phyloP scores from a whole-genome alignment of 2,329 filamentous ascomycete species.

The Venturia asperata region DNA sequence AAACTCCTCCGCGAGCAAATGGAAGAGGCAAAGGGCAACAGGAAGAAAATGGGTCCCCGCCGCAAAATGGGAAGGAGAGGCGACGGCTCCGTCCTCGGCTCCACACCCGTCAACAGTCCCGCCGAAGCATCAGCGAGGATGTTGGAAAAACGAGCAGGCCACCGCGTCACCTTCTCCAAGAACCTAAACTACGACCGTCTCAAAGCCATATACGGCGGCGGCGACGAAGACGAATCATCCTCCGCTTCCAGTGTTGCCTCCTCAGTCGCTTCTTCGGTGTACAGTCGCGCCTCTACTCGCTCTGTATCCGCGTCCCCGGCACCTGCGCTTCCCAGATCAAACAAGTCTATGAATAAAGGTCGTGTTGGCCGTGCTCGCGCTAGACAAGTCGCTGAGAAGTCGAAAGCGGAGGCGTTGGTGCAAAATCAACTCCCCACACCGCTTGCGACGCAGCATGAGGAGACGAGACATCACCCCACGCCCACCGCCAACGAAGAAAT shows the following conservation, averaged over 20 bases:
- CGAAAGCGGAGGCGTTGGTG: background rate
- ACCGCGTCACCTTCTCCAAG: slow-evolving; percentile 34
- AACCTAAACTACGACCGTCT: slow-evolving; percentile 43
- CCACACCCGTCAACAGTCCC: slow-evolving; percentile 32
- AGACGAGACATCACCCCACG: background rate
- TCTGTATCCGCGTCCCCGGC: background rate
- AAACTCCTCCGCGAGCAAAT: slow-evolving; percentile 70
- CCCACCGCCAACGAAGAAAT: background rate
- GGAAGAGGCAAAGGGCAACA: slow-evolving; percentile 47
- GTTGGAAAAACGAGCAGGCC: slow-evolving; percentile 36
- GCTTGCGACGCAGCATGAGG: background rate
- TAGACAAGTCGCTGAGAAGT: slow-evolving; percentile 25
- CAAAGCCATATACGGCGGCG: slow-evolving; percentile 33
- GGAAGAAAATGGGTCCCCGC: slow-evolving; percentile 39
- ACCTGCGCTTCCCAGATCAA: background rate
- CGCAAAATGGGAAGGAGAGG: slow-evolving; percentile 22
- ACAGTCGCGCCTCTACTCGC: slow-evolving; percentile 3
- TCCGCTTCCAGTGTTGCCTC: background rate
- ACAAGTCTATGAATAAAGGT: slow-evolving; percentile 20
- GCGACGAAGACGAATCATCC: background rate
- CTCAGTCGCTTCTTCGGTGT: background rate
- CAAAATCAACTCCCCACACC: slow-evolving; percentile 1
- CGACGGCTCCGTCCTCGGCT: slow-evolving; percentile 38
- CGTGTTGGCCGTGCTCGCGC: slow-evolving; percentile 21
- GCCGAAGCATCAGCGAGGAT: slow-evolving; percentile 41